Evolutionary conservation across 495 filamentous ascomycete genomes (phyloP).

Genomic region (Niebla homalea): DNA sequence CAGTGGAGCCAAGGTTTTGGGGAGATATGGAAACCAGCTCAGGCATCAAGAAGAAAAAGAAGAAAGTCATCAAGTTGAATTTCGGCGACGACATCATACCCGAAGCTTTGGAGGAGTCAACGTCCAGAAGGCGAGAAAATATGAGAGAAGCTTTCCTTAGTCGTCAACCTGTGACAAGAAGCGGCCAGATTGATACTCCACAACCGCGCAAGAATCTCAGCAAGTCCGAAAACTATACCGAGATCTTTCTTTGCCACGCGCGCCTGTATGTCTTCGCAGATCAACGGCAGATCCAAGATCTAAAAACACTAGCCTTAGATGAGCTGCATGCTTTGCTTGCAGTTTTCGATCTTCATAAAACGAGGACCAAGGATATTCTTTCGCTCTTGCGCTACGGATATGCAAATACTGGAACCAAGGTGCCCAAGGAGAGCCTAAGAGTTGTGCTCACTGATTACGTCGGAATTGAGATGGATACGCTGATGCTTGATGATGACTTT

Average conservation of each 20-base stretch:
- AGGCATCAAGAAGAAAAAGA: too few species aligned
- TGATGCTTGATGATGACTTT: constrained; percentile 21
- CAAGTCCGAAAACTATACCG: constrained; percentile 21
- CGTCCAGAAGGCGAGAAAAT: too few species aligned
- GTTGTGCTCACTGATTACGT: constrained; percentile 18
- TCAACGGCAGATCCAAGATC: constrained; percentile 19
- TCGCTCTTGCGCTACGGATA: constrained; percentile 25
- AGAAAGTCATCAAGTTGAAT: too few species aligned
- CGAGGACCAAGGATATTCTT: constrained; percentile 17
- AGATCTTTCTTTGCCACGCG: constrained; percentile 25
- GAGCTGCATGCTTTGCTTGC: constrained; percentile 23
- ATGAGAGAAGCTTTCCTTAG: constrained; percentile 6
- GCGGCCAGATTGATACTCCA: not conserved
- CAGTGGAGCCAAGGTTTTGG: too few species aligned
- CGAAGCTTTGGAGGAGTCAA: too few species aligned
- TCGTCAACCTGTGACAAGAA: not conserved
- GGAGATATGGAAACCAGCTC: too few species aligned
- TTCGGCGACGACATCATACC: too few species aligned
- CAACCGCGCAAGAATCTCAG: constrained; percentile 2
- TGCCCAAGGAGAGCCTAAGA: constrained; percentile 13
- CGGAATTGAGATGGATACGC: constrained; percentile 18
- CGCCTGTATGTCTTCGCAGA: constrained; percentile 26
- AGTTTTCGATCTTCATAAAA: constrained; percentile 19
- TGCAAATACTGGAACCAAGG: constrained; percentile 7
- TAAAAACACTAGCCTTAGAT: constrained; percentile 18